phyloP scores from a whole-genome alignment of 2,329 filamentous ascomycete species.

The Penicillium sp. region DNA sequence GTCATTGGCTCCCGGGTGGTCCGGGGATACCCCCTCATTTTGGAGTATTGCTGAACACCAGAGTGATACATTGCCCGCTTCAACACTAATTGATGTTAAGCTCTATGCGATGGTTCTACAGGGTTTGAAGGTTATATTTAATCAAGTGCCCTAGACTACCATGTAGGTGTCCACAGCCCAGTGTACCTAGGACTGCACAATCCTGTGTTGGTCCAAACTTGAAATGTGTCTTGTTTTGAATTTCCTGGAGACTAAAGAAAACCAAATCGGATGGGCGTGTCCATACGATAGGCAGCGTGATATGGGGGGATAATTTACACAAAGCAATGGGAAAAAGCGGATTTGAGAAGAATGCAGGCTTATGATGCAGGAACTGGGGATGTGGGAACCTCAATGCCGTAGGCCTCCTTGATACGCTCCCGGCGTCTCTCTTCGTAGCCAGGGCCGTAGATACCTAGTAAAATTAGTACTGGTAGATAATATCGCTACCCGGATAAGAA shows the following conservation, averaged over 20 bases:
- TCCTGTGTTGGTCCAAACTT: neutral
- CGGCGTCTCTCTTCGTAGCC: slow-evolving; percentile 83
- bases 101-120: neutral
- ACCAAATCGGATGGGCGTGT: slow-evolving; percentile 18
- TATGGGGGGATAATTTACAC: slow-evolving; percentile 31
- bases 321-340: slow-evolving; percentile 24
- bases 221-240: slow-evolving; percentile 10
- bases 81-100: neutral
- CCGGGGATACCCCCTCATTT: slow-evolving; percentile 10
- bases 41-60: neutral
- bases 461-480: slow-evolving; percentile 18
- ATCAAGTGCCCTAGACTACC: neutral
- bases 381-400: slow-evolving; percentile 78
- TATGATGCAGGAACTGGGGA: slow-evolving; percentile 48
- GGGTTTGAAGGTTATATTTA: neutral
- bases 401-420: slow-evolving; percentile 78
- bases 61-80: neutral
- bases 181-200: neutral
- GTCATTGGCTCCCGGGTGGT: slow-evolving; percentile 26
- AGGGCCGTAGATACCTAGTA: slow-evolving; percentile 70
- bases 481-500: neutral
- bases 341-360: slow-evolving; percentile 24
- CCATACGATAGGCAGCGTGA: slow-evolving; percentile 25
- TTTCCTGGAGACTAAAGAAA: slow-evolving; percentile 18
- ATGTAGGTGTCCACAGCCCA: neutral